phyloP scores from a whole-genome alignment of 768 basidiomycete species.

The Mycena pura region DNA sequence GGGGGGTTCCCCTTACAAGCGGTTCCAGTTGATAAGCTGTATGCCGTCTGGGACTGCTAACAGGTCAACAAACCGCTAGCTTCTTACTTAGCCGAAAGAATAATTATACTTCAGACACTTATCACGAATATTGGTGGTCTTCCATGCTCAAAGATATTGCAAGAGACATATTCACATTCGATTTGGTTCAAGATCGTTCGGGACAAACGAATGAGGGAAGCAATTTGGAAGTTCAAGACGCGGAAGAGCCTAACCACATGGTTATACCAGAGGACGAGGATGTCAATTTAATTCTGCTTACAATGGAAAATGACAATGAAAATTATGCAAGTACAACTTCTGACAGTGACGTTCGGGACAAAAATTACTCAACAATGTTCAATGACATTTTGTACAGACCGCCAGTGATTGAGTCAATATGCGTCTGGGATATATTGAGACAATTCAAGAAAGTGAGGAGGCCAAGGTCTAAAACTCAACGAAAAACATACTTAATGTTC shows the following conservation, averaged over 20 bases:
- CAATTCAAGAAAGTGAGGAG: not conserved
- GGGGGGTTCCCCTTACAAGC: too few species aligned
- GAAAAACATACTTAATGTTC: conserved; percentile 14
- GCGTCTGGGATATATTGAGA: conserved; percentile 14
- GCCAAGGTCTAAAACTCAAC: conserved; percentile 6
- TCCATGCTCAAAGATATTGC: conserved; percentile 13
- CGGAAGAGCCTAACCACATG: not conserved
- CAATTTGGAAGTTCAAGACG: not conserved
- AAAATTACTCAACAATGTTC: conserved; percentile 6
- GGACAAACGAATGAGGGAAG: not conserved
- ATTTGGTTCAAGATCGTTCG: not conserved
- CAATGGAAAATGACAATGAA: not conserved
- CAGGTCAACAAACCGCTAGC: conserved; percentile 17
- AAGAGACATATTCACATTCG: conserved; percentile 26
- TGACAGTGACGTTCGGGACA: not conserved
- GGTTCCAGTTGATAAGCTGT: too few species aligned
- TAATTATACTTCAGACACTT: conserved; percentile 6
- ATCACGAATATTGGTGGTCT: conserved; percentile 15
- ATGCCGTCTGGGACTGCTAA: too few species aligned
- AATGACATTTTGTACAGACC: conserved; percentile 21
- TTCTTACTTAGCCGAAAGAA: conserved; percentile 3
- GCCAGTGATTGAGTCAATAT: not conserved
- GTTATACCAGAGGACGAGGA: conserved; percentile 5
- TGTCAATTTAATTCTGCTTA: not conserved
- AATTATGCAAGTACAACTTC: not conserved